Evolutionary conservation across 805 yeast genomes (phyloP).

Genomic region (Cyberlindnera maritima): DNA sequence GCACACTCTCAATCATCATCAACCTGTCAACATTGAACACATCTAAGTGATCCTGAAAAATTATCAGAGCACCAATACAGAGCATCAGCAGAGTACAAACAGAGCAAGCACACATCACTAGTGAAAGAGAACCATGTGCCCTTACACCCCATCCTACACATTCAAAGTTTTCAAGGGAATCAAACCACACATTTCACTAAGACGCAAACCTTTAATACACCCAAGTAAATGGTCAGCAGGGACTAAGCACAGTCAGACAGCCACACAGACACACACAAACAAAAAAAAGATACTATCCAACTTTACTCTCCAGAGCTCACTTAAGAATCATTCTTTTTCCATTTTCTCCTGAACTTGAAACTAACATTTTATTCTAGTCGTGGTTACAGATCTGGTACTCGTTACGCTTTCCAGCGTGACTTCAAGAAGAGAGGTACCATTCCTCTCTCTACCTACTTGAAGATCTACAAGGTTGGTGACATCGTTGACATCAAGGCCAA

Average conservation of each 20-base stretch:
- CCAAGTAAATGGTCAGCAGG: too few species aligned
- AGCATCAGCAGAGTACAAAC: background rate
- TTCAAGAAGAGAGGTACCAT: conserved; percentile 93
- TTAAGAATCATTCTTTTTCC: background rate
- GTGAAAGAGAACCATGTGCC: background rate
- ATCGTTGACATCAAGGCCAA: conserved; percentile 99
- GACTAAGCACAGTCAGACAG: too few species aligned
- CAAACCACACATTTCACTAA: too few species aligned
- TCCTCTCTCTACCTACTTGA: conserved; percentile 94
- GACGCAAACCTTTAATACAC: too few species aligned
- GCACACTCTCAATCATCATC: background rate
- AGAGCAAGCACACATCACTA: background rate
- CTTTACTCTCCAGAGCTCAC: background rate
- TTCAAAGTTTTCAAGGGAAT: too few species aligned
- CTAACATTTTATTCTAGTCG: conserved; percentile 46
- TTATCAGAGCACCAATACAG: background rate
- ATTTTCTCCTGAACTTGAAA: conserved; percentile 1
- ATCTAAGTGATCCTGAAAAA: background rate
- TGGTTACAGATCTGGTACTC: conserved; percentile 99
- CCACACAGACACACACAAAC: too few species aligned
- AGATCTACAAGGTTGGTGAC: conserved; percentile 98
- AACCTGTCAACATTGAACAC: background rate
- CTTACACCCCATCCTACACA: too few species aligned
- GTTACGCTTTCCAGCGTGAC: conserved; percentile 99
- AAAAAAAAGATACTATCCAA: too few species aligned